Conservation (phyloP, 2,329 filamentous ascomycete genomes). For the Didymosphaeria variabile region DNA sequence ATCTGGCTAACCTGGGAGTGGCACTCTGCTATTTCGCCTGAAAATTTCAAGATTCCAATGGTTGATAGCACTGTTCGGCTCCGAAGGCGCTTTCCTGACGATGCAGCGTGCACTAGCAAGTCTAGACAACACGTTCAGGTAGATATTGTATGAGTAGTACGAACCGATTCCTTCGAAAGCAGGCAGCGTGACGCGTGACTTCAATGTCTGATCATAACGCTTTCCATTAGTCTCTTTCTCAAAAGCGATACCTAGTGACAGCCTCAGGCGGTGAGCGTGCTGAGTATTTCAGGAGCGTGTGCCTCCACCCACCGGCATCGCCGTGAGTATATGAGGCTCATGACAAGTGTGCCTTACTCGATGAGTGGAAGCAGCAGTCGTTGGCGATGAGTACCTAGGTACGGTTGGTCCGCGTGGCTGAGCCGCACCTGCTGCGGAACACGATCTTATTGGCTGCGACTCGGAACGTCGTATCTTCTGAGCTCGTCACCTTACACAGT, state of each 20-base stretch:
- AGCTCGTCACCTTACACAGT: not conserved
- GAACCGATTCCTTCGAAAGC: not conserved
- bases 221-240: too few relatives aligned
- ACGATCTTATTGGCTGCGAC: not conserved
- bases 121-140: too few relatives aligned
- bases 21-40: too few relatives aligned
- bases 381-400: conserved; percentile 5
- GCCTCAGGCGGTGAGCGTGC: not conserved
- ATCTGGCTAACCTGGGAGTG: not conserved
- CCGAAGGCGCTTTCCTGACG: not conserved
- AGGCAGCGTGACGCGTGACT: not conserved
- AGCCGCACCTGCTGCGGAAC: conserved; percentile 9
- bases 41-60: too few relatives aligned
- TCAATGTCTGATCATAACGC: not conserved
- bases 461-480: not conserved
- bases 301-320: not conserved
- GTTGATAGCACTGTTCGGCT: not conserved
- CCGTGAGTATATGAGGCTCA: not conserved
- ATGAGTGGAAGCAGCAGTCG: not conserved
- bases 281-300: not conserved
- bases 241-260: not conserved
- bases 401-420: conserved; percentile 7
- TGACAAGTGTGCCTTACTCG: conserved; percentile 4
- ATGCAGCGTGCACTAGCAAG: too few relatives aligned
- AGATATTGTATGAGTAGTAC: not conserved